Conservation (phyloP, 495 filamentous ascomycete species). For the Hyaloscypha finlandica region DNA sequence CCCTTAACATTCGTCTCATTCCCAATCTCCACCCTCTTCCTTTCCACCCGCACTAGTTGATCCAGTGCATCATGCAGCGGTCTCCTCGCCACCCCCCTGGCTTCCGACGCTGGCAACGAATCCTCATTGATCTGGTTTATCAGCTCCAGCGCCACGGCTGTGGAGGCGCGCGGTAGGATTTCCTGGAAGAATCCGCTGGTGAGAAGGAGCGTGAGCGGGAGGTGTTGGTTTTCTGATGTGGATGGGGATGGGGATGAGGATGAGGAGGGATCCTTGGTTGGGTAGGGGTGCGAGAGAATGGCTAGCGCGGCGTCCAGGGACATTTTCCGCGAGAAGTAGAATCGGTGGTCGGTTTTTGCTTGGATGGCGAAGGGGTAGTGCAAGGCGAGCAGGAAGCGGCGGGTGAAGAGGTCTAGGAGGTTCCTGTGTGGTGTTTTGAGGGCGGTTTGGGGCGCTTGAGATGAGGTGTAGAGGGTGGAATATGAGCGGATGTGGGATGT, state of each 20-base stretch:
- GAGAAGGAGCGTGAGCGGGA: constrained; percentile 41
- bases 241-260: background rate
- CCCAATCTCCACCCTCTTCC: constrained; percentile 44
- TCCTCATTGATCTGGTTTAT: constrained; percentile 37
- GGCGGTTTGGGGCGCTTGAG: constrained; percentile 12
- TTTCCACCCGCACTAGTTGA: constrained; percentile 24
- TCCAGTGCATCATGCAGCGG: background rate
- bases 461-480: constrained; percentile 27
- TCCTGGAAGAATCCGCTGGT: constrained; percentile 54
- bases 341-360: constrained; percentile 50
- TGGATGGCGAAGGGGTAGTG: constrained; percentile 55
- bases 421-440: constrained; percentile 37
- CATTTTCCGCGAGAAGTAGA: constrained; percentile 58
- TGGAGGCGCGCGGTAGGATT: constrained; percentile 38
- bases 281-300: constrained; percentile 43
- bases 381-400: constrained; percentile 53
- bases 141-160: constrained; percentile 44
- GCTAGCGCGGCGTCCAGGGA: constrained; percentile 52
- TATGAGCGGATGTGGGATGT: constrained; percentile 37
- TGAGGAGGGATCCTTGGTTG: background rate
- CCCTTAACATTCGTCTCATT: constrained; percentile 52
- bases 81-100: constrained; percentile 32
- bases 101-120: constrained; percentile 1
- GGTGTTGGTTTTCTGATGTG: constrained; percentile 37
- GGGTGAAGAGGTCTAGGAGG: constrained; percentile 46